Evolutionary conservation across 2,329 filamentous ascomycete genomes (phyloP), one percentile per base, ranked within the genome.

Genomic region (Cordyceps fumosorosea): DNA sequence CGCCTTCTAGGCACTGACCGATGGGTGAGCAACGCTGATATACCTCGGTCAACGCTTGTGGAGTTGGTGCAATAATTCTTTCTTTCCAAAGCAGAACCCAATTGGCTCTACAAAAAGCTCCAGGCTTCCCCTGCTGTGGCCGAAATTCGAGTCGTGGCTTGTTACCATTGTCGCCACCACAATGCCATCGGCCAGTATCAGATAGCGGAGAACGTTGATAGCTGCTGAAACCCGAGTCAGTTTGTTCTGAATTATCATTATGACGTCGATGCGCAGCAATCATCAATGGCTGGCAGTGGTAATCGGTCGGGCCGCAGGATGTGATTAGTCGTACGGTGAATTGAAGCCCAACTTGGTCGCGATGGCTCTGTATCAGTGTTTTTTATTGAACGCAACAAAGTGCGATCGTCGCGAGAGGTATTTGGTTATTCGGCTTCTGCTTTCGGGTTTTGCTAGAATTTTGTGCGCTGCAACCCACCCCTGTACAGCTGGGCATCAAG

Each of bases 401-500:
- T 45, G 11, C 37, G 6, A 11, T 18, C 12, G 37, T 42, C 16
- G 40, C 12, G n/a, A n/a, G 40, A 14, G 4, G 16, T 44, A 44
- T 44, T 44, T n/a, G 6, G 44, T 11, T 47, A 20, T 22, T 47
- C 44, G 44, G 44, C n/a, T 22, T 47, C 44, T 47, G 34, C 32
- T 58, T 22, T 42, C 56, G 32, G 45, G 24, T 29, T 34, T 34
- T 52, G n/a, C 26, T 34, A 52, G 18, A 37, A 50, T 26, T 11
- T 59, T 26, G 34, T 48, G 8, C 24, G 48, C 37, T 14, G 34
- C n/a, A 44, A 60, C 34, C 34, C 37, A 52, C 37, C 57, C 57
- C 48, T 60, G 57, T 29, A 53, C 48, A 53, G 57, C 57, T 60
- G 57, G 37, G 57, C 24, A 55, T 55, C 37, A 53, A 26, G 56